Percentiles rank a stretch among this genome's conserved stretches.
These are phyloP conservation scores for Suillus subaureus DNA, from an alignment of 768 basidiomycete species.

Conservation along the genomic window DNA sequence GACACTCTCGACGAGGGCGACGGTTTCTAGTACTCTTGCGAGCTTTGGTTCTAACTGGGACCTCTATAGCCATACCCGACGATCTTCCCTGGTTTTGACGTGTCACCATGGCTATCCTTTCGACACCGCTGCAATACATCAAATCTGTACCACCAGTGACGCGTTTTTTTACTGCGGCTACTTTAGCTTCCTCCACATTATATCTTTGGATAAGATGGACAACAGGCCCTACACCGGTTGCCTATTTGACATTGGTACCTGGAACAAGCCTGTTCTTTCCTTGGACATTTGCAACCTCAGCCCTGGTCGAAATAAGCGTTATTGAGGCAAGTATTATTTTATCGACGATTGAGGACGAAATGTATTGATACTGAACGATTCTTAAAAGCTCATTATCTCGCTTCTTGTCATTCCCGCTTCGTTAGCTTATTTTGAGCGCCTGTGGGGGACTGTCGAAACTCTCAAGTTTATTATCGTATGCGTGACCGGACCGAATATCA, in stretches of 20 bases:
- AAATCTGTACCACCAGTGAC: slow-evolving; percentile 80
- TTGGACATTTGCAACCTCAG: slow-evolving; percentile 92
- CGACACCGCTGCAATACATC: slow-evolving; percentile 68
- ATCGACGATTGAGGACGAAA: not conserved
- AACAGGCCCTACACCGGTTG: slow-evolving; percentile 43
- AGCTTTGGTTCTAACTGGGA: not conserved
- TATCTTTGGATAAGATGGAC: slow-evolving; percentile 70
- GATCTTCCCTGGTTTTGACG: not conserved
- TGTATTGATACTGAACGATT: slow-evolving; percentile 9
- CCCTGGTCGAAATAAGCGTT: slow-evolving; percentile 81
- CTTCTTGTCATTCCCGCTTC: slow-evolving; percentile 79
- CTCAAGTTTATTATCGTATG: slow-evolving; percentile 83
- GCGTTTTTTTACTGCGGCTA: slow-evolving; percentile 66
- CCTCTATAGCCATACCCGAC: not conserved
- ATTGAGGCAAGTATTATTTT: slow-evolving; percentile 66
- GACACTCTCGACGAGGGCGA: not conserved
- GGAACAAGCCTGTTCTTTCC: slow-evolving; percentile 83
- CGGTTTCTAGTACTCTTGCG: not conserved
- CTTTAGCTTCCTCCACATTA: slow-evolving; percentile 56
- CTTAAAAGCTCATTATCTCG: slow-evolving; percentile 69
- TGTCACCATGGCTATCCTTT: slow-evolving; percentile 68
- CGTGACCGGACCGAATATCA: slow-evolving; percentile 81
- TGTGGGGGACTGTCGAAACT: slow-evolving; percentile 91
- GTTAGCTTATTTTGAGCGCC: slow-evolving; percentile 86
- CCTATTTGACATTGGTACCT: slow-evolving; percentile 81